A percentile compares a stretch with the other conserved stretches of the same genome.
Evolutionary conservation across 371 early-diverging fungal genomes (phyloP).

Genomic region (Mucor ambiguus): DNA sequence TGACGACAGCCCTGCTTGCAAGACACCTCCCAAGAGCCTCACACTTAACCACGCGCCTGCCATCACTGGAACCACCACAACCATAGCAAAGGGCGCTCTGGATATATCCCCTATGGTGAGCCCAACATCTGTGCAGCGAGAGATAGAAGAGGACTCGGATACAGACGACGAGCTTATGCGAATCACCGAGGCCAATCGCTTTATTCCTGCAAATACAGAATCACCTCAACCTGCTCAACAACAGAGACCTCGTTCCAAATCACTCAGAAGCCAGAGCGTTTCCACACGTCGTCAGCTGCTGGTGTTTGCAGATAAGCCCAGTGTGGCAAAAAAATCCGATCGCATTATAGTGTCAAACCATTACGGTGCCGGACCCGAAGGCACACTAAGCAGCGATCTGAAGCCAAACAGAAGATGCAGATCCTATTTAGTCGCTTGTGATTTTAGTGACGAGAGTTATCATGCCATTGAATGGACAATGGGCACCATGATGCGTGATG

Average conservation of each 20-base stretch:
- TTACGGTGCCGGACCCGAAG: conserved; percentile 32
- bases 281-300: conserved; percentile 20
- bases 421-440: conserved; percentile 44
- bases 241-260: conserved; percentile 1
- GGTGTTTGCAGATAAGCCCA: conserved; percentile 31
- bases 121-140: conserved; percentile 5
- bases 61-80: conserved; percentile 14
- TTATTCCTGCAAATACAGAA: conserved; percentile 23
- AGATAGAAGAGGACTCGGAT: conserved; percentile 9
- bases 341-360: conserved; percentile 24
- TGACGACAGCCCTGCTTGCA: background rate
- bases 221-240: background rate
- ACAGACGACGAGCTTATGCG: conserved; percentile 29
- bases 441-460: conserved; percentile 48
- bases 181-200: conserved; percentile 42
- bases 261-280: conserved; percentile 19
- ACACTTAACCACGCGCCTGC: conserved; percentile 7
- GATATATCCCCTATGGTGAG: conserved; percentile 9
- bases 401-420: conserved; percentile 16
- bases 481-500: conserved; percentile 60
- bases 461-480: conserved; percentile 60
- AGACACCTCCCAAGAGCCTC: conserved; percentile 2
- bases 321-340: conserved; percentile 16
- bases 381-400: conserved; percentile 5
- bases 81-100: conserved; percentile 10